Evolutionary conservation across 192 early-diverging fungal species (phyloP), one percentile per base, ranked within the genome.

Genomic region (Podila epigama): DNA sequence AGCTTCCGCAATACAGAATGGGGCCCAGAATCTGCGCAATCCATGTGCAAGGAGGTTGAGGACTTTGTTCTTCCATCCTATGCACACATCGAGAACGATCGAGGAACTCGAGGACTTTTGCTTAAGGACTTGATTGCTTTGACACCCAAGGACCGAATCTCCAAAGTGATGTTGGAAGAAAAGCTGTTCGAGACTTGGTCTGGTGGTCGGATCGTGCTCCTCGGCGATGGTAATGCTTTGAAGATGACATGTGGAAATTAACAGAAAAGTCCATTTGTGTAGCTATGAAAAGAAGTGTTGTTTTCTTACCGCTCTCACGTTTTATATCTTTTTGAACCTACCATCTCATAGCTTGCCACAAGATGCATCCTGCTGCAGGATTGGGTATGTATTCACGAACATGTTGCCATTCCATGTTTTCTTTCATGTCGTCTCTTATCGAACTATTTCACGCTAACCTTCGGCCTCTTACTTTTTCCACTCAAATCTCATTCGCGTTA

Each of bases 211-310:
- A 32, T 25, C 4, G 52, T 54, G 25, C 52, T 54, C 15, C 29
- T 54, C 27, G 52, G 52, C 25, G 52, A 54, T 54, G 52, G 52
- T 54, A 54, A 54, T n/a, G 52, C 44, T 18, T n/a, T n/a, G n/a
- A n/a, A 48, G 44, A 25, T 22, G 1, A 15, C 20, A 2, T 4
- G 6, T 18, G 13, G 22, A 5, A 20, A 22, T 7, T 48, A 22
- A 15, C 20, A 48, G 25, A 18, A 5, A 44, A 44, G 41, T 44
- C 15, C 0, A 48, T 22, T 22, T 5, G 6, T 13, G 6, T 39
- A 13, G 37, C 37, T 39, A 39, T 39, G 13, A 22, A 20, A 5
- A 22, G 25, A 48, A 4, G 1, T 25, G n/a, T n/a, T n/a, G n/a
- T n/a, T n/a, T n/a, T n/a, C n/a, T n/a, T n/a, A n/a, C n/a, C n/a